Base-by-base conservation (phyloP, 2,329 filamentous ascomycete species). In the Podosphaera fusca region DNA sequence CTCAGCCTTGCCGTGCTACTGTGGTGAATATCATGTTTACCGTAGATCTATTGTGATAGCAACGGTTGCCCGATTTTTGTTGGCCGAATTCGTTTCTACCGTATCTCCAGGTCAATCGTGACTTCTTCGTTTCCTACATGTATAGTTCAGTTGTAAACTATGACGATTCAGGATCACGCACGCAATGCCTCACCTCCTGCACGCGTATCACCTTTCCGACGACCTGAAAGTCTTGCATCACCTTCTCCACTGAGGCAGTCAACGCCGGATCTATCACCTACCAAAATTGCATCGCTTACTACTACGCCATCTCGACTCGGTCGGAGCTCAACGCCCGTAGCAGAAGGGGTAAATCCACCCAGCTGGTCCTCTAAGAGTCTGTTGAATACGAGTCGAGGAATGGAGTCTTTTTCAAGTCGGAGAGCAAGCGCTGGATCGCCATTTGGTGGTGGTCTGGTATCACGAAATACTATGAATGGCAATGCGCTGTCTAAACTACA, bases 401-500 rank as follows among this genome's bases (percentile, higher is more conserved):
- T 60, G 6, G 64, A 67, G 31, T 31, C 57, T 5, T 69, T 67
- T 6, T 67, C 68, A 3, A 69, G 66, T 8, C 63, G 63, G 49
- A 62, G 60, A 36, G 61, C 63, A 49, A 63, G 59, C 49, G 53
- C 58, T 31, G 64, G 62, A 58, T 63, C 64, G 8, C 62, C 61
- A 29, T 64, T 64, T 58, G 65, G 64, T 34, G 63, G 61, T 3
- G 65, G 65, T 59, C 60, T 67, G 29, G 59, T 57, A 3, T 36
- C 59, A 10, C 60, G 60, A 52, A 60, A 57, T 36, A 57, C 57
- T 12, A 58, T 42, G 8, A 62, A 65, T 57, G 60, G 59, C 38
- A 80, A 75, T 63, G 74, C 80, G 12, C 72, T 88, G 50, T 81
- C 82, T 2, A 83, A 85, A 65, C 71, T 96, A 47, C 85, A 90